phyloP scores from a whole-genome alignment of 2,329 filamentous ascomycete genomes.

The Madurella mycetomatis region DNA sequence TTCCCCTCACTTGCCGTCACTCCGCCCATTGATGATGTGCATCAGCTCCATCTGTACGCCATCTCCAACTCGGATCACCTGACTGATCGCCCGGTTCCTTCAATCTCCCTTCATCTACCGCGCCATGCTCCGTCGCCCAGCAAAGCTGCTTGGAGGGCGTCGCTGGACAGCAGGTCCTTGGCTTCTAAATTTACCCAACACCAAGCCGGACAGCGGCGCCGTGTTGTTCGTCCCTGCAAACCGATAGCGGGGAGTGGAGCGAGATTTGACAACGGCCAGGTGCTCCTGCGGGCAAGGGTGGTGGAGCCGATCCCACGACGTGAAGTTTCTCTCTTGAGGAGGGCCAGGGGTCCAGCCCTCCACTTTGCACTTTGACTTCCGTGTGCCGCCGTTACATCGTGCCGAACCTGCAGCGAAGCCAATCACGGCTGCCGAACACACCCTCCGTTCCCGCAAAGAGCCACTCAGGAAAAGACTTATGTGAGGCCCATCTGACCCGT shows the following conservation, averaged over 20 bases:
- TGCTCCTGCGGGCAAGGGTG: background rate
- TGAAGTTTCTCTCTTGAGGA: background rate
- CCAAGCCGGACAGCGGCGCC: background rate
- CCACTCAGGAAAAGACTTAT: background rate
- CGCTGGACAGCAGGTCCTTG: background rate
- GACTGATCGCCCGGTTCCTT: background rate
- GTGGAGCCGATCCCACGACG: conserved; percentile 1
- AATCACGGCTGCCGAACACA: conserved; percentile 13
- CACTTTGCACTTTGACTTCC: conserved; percentile 8
- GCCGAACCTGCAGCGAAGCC: conserved; percentile 7
- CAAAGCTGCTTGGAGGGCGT: background rate
- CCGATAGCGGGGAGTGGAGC: conserved; percentile 4
- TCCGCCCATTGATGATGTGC: background rate
- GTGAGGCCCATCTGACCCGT: conserved; percentile 5
- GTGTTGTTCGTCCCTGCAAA: background rate
- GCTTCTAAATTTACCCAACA: background rate
- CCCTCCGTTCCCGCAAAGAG: background rate
- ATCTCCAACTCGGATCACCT: conserved; percentile 4
- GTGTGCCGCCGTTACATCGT: conserved; percentile 22
- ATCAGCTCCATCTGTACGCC: background rate
- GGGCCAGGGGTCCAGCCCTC: conserved; percentile 9
- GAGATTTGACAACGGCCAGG: conserved; percentile 3
- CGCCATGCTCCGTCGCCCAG: background rate
- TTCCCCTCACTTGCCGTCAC: conserved; percentile 11
- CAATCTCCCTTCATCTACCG: background rate